phyloP scores from a whole-genome alignment of 768 basidiomycete species.

The Hirschioporus abietinus region DNA sequence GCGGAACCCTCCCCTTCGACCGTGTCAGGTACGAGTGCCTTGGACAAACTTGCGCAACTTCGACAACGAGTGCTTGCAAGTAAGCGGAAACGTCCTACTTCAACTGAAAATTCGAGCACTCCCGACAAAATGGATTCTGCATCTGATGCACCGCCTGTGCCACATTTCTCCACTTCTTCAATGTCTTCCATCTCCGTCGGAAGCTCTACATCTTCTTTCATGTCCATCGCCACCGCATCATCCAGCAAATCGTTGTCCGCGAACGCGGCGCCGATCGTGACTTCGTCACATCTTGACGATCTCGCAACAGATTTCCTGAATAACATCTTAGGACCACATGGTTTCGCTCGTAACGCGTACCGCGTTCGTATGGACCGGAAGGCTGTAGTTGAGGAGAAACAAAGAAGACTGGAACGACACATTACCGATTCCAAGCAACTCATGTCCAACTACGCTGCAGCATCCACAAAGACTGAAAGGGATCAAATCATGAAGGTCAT shows the following conservation, averaged over 20 bases:
- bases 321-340: neutral
- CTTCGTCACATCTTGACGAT: neutral
- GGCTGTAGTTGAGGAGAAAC: neutral
- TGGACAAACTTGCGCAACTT: neutral
- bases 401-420: conserved; percentile 2
- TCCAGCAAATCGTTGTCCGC: neutral
- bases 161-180: neutral
- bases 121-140: neutral
- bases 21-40: neutral
- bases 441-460: neutral
- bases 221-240: neutral
- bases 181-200: neutral
- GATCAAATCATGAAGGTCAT: conserved; percentile 1
- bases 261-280: neutral
- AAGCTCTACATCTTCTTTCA: neutral
- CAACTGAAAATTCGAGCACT: neutral
- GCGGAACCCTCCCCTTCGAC: neutral
- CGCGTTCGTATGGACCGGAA: neutral
- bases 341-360: neutral
- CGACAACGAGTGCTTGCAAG: neutral
- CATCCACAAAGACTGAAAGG: neutral
- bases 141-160: neutral
- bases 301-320: neutral
- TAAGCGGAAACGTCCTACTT: neutral
- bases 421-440: neutral